Evolutionary conservation across 495 filamentous ascomycete genomes (phyloP).

Genomic region (Bathelium albidoporum): DNA sequence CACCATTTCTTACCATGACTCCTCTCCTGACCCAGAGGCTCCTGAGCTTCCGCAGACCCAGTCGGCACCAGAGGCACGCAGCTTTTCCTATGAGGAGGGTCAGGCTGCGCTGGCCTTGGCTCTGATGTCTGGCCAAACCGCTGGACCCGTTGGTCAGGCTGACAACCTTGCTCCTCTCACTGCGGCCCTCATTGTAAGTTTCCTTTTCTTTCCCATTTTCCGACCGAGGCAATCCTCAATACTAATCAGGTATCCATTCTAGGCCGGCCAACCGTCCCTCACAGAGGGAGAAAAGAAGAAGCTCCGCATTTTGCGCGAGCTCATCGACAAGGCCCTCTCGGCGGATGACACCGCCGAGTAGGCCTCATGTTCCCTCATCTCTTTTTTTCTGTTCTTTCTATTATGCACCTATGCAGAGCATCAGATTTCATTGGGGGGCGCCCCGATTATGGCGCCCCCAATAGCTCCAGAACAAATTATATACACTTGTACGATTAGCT

Average conservation of each 20-base stretch:
- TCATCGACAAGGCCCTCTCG: background rate
- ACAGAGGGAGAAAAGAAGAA: background rate
- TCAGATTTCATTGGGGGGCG: no score
- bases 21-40: no score
- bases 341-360: no score
- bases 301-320: background rate
- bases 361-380: no score
- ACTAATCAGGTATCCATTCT: no score
- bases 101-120: conserved; percentile 48
- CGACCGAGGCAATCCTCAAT: no score
- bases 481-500: no score
- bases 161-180: background rate
- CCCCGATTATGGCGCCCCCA: no score
- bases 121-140: conserved; percentile 24
- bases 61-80: background rate
- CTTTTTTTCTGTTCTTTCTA: no score
- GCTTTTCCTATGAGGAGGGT: conserved; percentile 38
- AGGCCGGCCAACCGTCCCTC: background rate
- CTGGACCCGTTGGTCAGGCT: background rate
- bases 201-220: background rate
- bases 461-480: no score
- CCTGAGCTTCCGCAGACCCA: background rate
- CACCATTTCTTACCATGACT: no score
- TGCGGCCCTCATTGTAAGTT: background rate
- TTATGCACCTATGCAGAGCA: no score